Conservation (phyloP, 2,329 filamentous ascomycete species). For the Tolypocladium nubicola region DNA sequence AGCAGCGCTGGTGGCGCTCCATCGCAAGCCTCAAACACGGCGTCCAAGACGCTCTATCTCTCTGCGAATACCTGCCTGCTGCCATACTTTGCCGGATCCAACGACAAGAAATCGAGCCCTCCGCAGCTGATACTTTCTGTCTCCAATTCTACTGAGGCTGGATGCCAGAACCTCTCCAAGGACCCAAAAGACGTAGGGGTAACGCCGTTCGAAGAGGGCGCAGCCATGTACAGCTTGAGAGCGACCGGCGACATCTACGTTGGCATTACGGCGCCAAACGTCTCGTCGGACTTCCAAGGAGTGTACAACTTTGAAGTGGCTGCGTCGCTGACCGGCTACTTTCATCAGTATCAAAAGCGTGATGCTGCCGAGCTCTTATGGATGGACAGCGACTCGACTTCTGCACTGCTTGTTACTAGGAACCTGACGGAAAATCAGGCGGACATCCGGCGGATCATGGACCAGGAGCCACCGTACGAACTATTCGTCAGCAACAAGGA, state of each 20-base stretch:
- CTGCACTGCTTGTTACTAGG: constrained; percentile 69
- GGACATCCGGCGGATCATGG: constrained; percentile 42
- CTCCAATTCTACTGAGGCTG: constrained; percentile 38
- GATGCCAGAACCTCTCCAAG: constrained; percentile 15
- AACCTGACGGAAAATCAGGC: constrained; percentile 54
- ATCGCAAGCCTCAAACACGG: background rate
- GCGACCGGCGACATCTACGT: constrained; percentile 63
- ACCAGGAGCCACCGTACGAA: constrained; percentile 51
- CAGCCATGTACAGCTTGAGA: constrained; percentile 52
- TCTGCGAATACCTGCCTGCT: constrained; percentile 81
- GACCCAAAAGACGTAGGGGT: constrained; percentile 13
- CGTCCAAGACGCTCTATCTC: constrained; percentile 52
- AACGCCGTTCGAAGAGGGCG: constrained; percentile 54
- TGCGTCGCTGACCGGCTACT: constrained; percentile 68
- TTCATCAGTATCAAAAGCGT: constrained; percentile 49
- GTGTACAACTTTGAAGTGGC: constrained; percentile 74
- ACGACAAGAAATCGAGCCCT: constrained; percentile 22
- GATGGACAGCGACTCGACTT: constrained; percentile 73
- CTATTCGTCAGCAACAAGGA: constrained; percentile 64
- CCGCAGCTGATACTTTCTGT: constrained; percentile 73
- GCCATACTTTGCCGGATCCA: constrained; percentile 31
- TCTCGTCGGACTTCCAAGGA: constrained; percentile 48
- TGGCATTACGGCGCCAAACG: constrained; percentile 59
- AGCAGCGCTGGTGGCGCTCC: constrained; percentile 1
- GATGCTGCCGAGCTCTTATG: constrained; percentile 51